These are phyloP conservation scores for Jacaranda copaia DNA, from an alignment of 257 asterid genomes.

Conservation along the genomic window DNA sequence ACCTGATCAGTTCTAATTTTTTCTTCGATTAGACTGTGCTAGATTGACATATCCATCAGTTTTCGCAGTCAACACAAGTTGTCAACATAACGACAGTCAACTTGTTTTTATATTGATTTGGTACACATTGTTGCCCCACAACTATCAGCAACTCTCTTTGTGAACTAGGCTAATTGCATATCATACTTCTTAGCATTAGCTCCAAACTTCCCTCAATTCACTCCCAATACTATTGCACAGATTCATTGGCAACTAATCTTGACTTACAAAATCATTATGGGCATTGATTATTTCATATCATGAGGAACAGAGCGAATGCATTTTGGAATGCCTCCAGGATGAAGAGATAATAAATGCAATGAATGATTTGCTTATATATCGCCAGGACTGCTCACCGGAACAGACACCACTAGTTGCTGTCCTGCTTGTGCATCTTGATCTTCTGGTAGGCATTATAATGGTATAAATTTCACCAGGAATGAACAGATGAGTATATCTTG, in stretches of 20 bases:
- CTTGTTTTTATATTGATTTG: neutral
- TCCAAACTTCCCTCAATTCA: neutral
- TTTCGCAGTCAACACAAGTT: neutral
- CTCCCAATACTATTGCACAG: neutral
- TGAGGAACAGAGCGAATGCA: constrained; percentile 62
- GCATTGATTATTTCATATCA: constrained; percentile 36
- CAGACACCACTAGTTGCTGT: constrained; percentile 61
- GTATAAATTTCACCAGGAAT: neutral
- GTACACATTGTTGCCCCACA: too few species aligned
- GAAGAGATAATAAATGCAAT: constrained; percentile 51
- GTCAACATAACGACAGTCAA: neutral
- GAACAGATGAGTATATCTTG: too few species aligned
- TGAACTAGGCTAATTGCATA: neutral
- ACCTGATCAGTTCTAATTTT: neutral
- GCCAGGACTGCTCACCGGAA: constrained; percentile 56
- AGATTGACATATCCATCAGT: neutral
- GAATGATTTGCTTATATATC: constrained; percentile 55
- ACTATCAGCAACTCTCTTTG: too few species aligned
- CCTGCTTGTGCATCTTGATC: constrained; percentile 70
- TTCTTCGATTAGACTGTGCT: neutral
- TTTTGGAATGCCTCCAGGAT: constrained; percentile 55
- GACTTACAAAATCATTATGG: neutral
- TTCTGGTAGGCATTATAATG: constrained; percentile 58
- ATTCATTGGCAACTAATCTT: constrained; percentile 16
- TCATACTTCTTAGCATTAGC: neutral